These are phyloP conservation scores for Cryptococcus depauperatus DNA, from an alignment of 1,284 basidiomycete genomes.

Conservation along the genomic window DNA sequence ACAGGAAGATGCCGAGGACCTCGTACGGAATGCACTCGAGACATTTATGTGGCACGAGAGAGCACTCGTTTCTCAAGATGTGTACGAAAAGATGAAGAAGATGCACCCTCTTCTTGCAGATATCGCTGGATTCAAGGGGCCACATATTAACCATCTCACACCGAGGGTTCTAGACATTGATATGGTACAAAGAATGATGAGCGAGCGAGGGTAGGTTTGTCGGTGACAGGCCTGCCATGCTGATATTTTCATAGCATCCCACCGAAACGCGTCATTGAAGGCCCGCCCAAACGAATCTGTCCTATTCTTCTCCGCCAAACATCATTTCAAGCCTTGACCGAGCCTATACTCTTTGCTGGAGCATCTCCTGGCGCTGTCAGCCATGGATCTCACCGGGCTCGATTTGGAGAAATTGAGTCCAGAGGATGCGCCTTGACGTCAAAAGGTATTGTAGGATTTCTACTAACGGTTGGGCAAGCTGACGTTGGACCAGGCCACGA, in stretches of 20 bases:
- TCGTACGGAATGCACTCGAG: constrained; percentile 41
- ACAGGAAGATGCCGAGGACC: constrained; percentile 20
- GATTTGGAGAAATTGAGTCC: constrained; percentile 48
- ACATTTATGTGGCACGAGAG: constrained; percentile 46
- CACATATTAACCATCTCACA: constrained; percentile 49
- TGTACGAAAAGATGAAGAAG: constrained; percentile 36
- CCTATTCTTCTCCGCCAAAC: constrained; percentile 46
- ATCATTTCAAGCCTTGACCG: constrained; percentile 44
- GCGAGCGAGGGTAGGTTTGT: constrained; percentile 25
- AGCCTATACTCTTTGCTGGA: constrained; percentile 40
- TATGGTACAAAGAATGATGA: constrained; percentile 43
- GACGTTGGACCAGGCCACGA: constrained; percentile 21
- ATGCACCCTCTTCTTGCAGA: constrained; percentile 45
- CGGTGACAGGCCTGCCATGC: not conserved
- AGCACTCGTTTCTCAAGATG: constrained; percentile 32
- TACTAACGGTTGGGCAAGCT: not conserved
- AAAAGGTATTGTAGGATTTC: constrained; percentile 26
- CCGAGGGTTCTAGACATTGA: constrained; percentile 47
- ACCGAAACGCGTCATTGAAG: constrained; percentile 45
- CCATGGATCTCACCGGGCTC: constrained; percentile 41
- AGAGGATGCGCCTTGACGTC: constrained; percentile 44
- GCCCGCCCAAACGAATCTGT: constrained; percentile 39
- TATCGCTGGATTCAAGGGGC: constrained; percentile 44
- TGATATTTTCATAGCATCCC: constrained; percentile 33
- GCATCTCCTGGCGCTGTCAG: constrained; percentile 2